Evolutionary conservation across 2,329 filamentous ascomycete species (phyloP).

Genomic region (Paecilomyces dactylethromorphus): DNA sequence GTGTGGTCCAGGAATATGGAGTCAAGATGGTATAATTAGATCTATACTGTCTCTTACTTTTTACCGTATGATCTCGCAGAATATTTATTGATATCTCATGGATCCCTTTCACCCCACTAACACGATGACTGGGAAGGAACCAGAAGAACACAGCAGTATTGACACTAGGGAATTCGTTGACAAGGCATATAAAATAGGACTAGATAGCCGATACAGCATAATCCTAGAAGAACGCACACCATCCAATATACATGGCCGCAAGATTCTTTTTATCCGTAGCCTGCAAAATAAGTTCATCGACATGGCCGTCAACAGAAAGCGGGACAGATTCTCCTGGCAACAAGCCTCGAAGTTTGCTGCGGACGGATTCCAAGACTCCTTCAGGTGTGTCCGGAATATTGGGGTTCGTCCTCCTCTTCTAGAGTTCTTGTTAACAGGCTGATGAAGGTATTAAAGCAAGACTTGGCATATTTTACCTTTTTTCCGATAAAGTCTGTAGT

Average conservation of each 20-base stretch:
- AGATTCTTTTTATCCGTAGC: conserved; percentile 75
- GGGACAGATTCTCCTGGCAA: conserved; percentile 84
- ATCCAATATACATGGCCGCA: conserved; percentile 94
- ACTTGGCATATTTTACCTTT: conserved; percentile 36
- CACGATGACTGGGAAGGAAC: too few relatives aligned
- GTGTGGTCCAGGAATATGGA: too few relatives aligned
- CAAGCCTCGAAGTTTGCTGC: conserved; percentile 77
- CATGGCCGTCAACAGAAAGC: conserved; percentile 90
- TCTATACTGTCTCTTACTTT: too few relatives aligned
- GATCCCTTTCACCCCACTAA: too few relatives aligned
- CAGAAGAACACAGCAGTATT: neutral
- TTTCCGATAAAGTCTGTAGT: conserved; percentile 87
- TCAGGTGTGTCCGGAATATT: conserved; percentile 60
- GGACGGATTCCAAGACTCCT: conserved; percentile 84
- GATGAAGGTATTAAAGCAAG: neutral
- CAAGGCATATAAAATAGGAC: neutral
- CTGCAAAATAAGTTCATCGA: conserved; percentile 87
- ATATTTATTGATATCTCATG: too few relatives aligned
- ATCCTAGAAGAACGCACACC: conserved; percentile 62
- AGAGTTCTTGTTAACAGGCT: conserved; percentile 1
- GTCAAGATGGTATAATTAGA: too few relatives aligned
- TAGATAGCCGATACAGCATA: too few relatives aligned
- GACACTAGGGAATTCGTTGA: neutral
- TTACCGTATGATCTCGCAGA: too few relatives aligned
- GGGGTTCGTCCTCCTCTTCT: conserved; percentile 45